Conservation (phyloP, 2,329 filamentous ascomycete species). For the Fusarium paranaense region DNA sequence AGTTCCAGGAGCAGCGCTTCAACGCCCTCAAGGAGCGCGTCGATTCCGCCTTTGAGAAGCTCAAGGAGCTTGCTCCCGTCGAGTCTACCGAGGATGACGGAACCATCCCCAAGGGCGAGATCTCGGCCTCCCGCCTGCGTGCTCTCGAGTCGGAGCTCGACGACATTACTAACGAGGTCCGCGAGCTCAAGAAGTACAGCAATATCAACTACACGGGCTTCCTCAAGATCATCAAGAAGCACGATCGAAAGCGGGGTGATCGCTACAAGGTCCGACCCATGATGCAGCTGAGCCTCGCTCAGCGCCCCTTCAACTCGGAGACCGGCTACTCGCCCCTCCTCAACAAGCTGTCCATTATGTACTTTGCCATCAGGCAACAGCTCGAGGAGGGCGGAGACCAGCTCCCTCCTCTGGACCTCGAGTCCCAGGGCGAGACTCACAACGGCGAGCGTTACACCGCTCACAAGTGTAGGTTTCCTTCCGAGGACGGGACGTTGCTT, state of each 20-base stretch:
- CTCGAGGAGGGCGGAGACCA: conserved; percentile 67
- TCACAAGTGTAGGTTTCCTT: conserved; percentile 77
- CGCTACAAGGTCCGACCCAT: conserved; percentile 91
- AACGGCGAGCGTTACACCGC: conserved; percentile 82
- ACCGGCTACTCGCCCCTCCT: conserved; percentile 87
- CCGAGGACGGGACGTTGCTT: not conserved
- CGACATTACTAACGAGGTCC: conserved; percentile 87
- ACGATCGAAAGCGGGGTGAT: conserved; percentile 90
- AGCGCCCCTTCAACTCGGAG: conserved; percentile 94
- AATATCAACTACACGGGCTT: conserved; percentile 98
- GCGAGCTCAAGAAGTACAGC: conserved; percentile 94
- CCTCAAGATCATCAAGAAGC: conserved; percentile 98
- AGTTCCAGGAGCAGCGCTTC: conserved; percentile 87
- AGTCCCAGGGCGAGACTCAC: conserved; percentile 66
- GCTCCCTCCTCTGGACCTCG: conserved; percentile 58
- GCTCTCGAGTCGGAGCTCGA: conserved; percentile 86
- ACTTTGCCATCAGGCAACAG: conserved; percentile 90
- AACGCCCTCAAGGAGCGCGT: conserved; percentile 65
- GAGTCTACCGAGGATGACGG: conserved; percentile 62
- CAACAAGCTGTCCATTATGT: conserved; percentile 93
- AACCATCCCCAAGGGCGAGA: conserved; percentile 58
- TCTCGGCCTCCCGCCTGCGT: conserved; percentile 67
- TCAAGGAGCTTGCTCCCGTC: conserved; percentile 79
- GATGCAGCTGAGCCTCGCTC: conserved; percentile 89
- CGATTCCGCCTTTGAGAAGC: conserved; percentile 71